Percentiles rank a stretch among this genome's conserved stretches.
Evolutionary conservation across 202 grass and related monocot species (phyloP).

Genomic region (Brachypodium distachyon): DNA sequence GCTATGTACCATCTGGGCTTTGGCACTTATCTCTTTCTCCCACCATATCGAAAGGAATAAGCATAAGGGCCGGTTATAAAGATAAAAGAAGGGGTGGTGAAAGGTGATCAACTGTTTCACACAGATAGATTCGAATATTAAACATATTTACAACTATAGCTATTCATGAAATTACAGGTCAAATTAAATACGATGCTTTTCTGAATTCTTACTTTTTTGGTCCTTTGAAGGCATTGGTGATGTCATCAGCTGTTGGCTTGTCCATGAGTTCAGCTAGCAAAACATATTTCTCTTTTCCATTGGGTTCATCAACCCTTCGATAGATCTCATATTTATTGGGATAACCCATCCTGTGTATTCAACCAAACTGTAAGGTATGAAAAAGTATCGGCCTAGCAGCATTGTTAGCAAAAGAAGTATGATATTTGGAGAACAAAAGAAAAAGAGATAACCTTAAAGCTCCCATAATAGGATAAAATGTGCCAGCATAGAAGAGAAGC

Average conservation of each 20-base stretch:
- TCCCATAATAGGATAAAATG: slow-evolving; percentile 93
- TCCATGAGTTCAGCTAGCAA: slow-evolving; percentile 56
- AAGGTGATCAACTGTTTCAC: neutral
- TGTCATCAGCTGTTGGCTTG: slow-evolving; percentile 72
- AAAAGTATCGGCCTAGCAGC: neutral
- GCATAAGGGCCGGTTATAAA: neutral
- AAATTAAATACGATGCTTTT: neutral
- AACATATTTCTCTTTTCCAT: slow-evolving; percentile 66
- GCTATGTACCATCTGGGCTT: neutral
- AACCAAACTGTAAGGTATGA: slow-evolving; percentile 1
- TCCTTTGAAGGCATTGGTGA: slow-evolving; percentile 68
- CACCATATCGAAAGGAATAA: neutral
- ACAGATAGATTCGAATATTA: neutral
- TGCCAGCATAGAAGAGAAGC: slow-evolving; percentile 78
- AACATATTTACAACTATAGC: neutral
- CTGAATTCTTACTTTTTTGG: slow-evolving; percentile 41
- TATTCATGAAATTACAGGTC: neutral
- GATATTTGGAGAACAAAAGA: neutral
- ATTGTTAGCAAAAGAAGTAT: neutral
- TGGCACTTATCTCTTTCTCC: neutral
- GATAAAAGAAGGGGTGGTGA: neutral
- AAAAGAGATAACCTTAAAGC: slow-evolving; percentile 61
- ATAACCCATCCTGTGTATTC: slow-evolving; percentile 69
- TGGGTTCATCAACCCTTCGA: slow-evolving; percentile 68
- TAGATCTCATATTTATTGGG: slow-evolving; percentile 77